A percentile compares a stretch with the other conserved stretches of the same genome.
Evolutionary conservation across 2,329 filamentous ascomycete genomes (phyloP).

Genomic region (Sporothrix luriei): DNA sequence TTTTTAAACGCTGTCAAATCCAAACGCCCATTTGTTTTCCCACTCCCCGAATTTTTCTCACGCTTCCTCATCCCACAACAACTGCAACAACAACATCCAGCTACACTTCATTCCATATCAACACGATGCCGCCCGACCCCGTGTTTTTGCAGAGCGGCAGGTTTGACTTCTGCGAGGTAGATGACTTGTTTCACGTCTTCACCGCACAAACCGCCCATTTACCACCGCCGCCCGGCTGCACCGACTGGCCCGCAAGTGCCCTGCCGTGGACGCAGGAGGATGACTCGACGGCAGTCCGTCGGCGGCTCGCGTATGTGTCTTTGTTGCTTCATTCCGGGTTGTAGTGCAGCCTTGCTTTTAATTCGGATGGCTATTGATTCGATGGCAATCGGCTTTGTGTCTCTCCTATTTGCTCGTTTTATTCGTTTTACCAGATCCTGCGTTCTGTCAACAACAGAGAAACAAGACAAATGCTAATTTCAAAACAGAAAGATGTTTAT

Average conservation of each 20-base stretch:
- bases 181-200: neutral
- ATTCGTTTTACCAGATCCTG: neutral
- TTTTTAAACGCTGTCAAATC: neutral
- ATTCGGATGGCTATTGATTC: neutral
- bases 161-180: slow-evolving; percentile 3
- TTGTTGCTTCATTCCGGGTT: neutral
- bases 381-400: neutral
- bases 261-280: neutral
- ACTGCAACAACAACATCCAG: neutral
- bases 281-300: neutral
- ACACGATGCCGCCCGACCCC: neutral
- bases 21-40: neutral
- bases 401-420: neutral
- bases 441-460: no score
- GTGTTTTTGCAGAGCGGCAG: neutral
- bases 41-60: neutral
- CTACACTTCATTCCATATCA: neutral
- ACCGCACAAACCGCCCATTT: neutral
- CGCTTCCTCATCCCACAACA: neutral
- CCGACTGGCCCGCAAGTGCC: neutral
- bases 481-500: slow-evolving; percentile 94
- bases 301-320: slow-evolving; percentile 3
- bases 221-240: neutral
- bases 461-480: slow-evolving; percentile 13
- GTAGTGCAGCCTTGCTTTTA: slow-evolving; percentile 5